Base-by-base conservation (phyloP, 176 grass and related monocot species). In the Carex littledalei region DNA sequence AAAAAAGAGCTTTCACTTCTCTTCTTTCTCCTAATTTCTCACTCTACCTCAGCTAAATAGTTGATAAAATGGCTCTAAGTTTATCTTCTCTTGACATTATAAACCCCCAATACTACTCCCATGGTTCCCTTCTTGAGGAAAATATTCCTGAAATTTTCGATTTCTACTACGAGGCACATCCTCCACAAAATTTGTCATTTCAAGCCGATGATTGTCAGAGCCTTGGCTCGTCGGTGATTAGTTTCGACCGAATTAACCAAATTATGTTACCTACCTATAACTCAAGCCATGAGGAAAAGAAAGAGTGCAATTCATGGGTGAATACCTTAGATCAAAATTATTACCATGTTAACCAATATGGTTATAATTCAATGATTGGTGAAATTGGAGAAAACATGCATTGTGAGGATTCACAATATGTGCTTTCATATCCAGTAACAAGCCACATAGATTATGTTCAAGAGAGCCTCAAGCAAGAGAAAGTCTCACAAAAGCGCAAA, bases 301-400 rank as follows among this genome's bases (percentile, higher is more conserved):
- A 85, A 4, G 86, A 88, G 17, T 81, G 65, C 61, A 86, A 85
- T 63, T 66, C 58, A 47, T 92, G 89, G 94, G 84, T 88, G 71
- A 85, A 92, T 50, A 78, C 83, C 45, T 68, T 86, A 78, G 91
- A 83, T 69, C 89, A 87, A 71, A 83, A 64, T 64, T 88, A 84
- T 84, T 56, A 56, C 73, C 21, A 77, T 55, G 14, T 54, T 32
- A 52, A 54, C 3, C 72, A 76, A 53, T 53, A 31, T 76, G 52
- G 57, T 60, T 15, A 77, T 55, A 16, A 54, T 77, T 17, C 63
- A 15, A 41, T 52, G 20, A 74, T 17, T 26, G 72, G 17, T 22
- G 65, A 61, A 31, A 26, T 49, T 45, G 12, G 34, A 31, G 65
- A 43, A 79, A 86, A 20, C 14, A 80, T 78, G 86, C 85, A 24